These are phyloP conservation scores for Urostyla sp. DNA, from an alignment of 73 alveolate genomes.

Conservation along the genomic window DNA sequence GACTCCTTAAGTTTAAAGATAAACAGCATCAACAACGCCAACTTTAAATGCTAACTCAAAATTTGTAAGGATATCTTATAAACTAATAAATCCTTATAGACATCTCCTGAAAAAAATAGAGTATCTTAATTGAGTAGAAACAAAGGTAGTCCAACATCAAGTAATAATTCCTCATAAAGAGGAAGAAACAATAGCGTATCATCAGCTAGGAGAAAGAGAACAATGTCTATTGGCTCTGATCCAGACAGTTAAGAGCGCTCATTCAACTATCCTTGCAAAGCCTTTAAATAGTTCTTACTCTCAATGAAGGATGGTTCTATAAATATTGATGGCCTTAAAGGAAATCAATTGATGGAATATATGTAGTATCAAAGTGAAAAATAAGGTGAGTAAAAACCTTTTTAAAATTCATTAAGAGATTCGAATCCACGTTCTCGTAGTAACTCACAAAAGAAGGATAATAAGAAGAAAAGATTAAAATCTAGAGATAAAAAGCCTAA, in stretches of 20 bases:
- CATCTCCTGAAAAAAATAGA: conserved; percentile 20
- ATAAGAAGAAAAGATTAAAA: conserved; percentile 4
- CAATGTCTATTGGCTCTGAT: too few species aligned
- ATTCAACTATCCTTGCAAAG: conserved; percentile 41
- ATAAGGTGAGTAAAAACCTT: background rate
- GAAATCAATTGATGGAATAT: conserved; percentile 4
- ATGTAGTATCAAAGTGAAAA: conserved; percentile 6
- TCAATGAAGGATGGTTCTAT: conserved; percentile 40
- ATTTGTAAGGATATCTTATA: too few species aligned
- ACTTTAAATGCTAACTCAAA: too few species aligned
- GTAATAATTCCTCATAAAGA: background rate
- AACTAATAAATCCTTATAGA: too few species aligned
- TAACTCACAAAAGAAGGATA: background rate
- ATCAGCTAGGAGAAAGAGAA: too few species aligned
- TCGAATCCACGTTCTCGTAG: background rate
- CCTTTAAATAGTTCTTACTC: conserved; percentile 36
- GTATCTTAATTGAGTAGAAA: background rate
- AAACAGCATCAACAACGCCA: too few species aligned
- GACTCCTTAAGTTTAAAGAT: too few species aligned
- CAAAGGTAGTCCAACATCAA: background rate
- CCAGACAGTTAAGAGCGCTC: conserved; percentile 9
- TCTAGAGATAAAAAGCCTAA: background rate
- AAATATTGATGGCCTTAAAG: conserved; percentile 22
- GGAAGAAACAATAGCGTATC: background rate
- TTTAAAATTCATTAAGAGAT: background rate